Evolutionary conservation across 2,329 filamentous ascomycete genomes (phyloP).

Genomic region (Aspergillus sp.): DNA sequence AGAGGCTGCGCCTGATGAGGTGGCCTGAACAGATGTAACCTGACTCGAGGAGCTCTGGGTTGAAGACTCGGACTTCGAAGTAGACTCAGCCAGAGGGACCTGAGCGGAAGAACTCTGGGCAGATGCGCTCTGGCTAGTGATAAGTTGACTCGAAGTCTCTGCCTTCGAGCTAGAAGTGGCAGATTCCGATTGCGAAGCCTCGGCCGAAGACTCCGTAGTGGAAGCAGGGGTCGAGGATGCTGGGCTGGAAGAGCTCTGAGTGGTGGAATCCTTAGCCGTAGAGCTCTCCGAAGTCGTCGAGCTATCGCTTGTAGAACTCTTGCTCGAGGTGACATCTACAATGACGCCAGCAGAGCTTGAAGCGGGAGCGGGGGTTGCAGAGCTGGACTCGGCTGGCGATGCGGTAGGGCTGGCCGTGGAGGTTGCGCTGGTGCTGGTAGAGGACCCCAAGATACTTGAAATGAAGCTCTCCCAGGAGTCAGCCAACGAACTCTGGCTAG

Average conservation of each 20-base stretch:
- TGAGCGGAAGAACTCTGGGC: constrained; percentile 2
- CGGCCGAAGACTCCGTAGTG: neutral
- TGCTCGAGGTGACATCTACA: neutral
- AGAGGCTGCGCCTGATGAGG: neutral
- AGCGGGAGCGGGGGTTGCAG: neutral
- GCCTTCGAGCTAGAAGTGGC: neutral
- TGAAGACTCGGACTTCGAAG: neutral
- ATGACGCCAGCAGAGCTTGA: constrained; percentile 1
- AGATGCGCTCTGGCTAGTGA: constrained; percentile 3
- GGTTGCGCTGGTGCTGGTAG: neutral
- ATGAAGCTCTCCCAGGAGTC: constrained; percentile 2
- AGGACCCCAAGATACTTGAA: constrained; percentile 1
- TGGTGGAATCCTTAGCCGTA: neutral
- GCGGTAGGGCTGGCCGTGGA: constrained; percentile 1
- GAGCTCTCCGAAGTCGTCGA: constrained; percentile 2
- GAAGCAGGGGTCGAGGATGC: neutral
- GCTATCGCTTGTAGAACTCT: neutral
- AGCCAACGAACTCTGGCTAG: neutral
- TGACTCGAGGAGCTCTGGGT: neutral
- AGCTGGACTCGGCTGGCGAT: neutral
- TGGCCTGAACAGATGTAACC: neutral
- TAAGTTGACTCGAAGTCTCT: neutral
- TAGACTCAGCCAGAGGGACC: neutral
- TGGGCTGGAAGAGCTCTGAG: neutral
- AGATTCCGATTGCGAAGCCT: neutral